These are phyloP conservation scores for Monosporascus sp. DNA, from an alignment of 2,329 filamentous ascomycete species.

Conservation along the genomic window DNA sequence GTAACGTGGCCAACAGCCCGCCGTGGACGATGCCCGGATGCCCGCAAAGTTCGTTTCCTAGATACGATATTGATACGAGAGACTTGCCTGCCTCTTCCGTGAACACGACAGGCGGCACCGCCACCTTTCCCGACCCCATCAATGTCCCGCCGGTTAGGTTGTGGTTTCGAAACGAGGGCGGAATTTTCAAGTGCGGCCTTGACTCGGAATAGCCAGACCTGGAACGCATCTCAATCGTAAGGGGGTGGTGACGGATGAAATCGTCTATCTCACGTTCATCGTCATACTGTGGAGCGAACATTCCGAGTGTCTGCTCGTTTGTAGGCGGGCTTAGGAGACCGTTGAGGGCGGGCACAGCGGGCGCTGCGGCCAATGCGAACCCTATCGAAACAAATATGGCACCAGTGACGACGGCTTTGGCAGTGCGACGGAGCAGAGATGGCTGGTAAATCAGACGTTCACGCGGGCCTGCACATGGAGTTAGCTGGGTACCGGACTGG, in stretches of 20 bases:
- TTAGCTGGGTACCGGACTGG: not conserved
- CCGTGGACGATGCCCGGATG: slow-evolving; percentile 90
- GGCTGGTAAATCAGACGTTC: slow-evolving; percentile 10
- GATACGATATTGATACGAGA: slow-evolving; percentile 67
- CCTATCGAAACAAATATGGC: slow-evolving; percentile 44
- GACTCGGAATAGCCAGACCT: slow-evolving; percentile 66
- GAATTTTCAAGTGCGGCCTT: slow-evolving; percentile 83
- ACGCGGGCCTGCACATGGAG: not conserved
- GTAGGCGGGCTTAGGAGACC: slow-evolving; percentile 46
- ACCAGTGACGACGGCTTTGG: slow-evolving; percentile 40
- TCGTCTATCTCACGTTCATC: slow-evolving; percentile 59
- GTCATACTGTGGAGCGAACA: slow-evolving; percentile 56
- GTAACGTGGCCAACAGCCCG: slow-evolving; percentile 81
- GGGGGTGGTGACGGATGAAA: slow-evolving; percentile 68
- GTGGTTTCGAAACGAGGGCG: slow-evolving; percentile 59
- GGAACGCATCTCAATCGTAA: slow-evolving; percentile 63
- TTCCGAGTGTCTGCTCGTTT: slow-evolving; percentile 66
- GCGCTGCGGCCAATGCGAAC: slow-evolving; percentile 51
- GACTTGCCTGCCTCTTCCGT: slow-evolving; percentile 63
- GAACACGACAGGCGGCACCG: slow-evolving; percentile 77
- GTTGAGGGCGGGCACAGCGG: slow-evolving; percentile 42
- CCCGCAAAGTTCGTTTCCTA: slow-evolving; percentile 77
- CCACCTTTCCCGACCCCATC: slow-evolving; percentile 67
- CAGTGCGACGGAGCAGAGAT: slow-evolving; percentile 37
- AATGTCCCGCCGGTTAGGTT: slow-evolving; percentile 81